These are phyloP conservation scores for Chaetomium globosum DNA, from an alignment of 2,329 filamentous ascomycete genomes.

Conservation along the genomic window DNA sequence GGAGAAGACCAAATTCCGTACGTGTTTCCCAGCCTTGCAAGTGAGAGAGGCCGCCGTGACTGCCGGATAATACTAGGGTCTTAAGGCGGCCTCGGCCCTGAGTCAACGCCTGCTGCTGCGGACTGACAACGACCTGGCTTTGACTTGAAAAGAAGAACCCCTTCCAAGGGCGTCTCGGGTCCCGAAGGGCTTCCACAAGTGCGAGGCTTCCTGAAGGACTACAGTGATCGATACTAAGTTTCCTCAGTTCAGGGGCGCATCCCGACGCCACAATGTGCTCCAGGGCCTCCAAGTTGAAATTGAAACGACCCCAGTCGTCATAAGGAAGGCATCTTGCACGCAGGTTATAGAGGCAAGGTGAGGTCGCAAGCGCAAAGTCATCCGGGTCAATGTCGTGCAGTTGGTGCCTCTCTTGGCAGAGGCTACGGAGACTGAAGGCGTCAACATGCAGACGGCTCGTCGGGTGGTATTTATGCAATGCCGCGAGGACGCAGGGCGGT, in stretches of 20 bases:
- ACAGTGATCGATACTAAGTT: background rate
- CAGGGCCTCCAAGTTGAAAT: constrained; percentile 12
- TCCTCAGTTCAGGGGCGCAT: constrained; percentile 3
- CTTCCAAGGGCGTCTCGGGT: background rate
- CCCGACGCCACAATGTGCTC: background rate
- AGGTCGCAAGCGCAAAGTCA: constrained; percentile 10
- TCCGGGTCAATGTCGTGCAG: constrained; percentile 15
- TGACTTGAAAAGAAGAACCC: background rate
- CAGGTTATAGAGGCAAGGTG: constrained; percentile 23
- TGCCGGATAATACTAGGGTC: background rate
- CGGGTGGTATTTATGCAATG: constrained; percentile 13
- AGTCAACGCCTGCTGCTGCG: background rate
- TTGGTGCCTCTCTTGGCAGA: constrained; percentile 1
- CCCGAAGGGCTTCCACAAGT: background rate
- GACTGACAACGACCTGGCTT: background rate
- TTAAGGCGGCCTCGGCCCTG: background rate
- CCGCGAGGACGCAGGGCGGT: constrained; percentile 16
- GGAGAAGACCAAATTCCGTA: background rate
- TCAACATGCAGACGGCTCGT: constrained; percentile 20
- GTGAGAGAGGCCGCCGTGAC: background rate
- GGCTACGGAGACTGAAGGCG: constrained; percentile 18
- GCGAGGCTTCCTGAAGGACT: background rate
- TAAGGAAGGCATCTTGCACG: background rate
- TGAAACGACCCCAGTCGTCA: background rate
- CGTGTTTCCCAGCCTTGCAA: background rate